Base-by-base conservation (phyloP, 768 basidiomycete species). In the Tricholoma hemisulphureum region DNA sequence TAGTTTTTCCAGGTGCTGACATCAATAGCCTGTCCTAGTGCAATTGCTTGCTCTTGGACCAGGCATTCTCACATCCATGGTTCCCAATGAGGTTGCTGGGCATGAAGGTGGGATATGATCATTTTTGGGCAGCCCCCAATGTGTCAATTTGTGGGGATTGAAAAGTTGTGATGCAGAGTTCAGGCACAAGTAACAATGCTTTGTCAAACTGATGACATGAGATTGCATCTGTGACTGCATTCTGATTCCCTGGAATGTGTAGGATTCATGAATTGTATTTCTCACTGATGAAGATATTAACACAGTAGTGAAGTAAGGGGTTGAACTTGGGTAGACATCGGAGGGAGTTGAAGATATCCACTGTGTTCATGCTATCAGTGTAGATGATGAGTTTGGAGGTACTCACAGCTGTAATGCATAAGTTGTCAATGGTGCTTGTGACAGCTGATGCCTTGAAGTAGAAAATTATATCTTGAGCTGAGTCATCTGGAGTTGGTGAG, bases 301-400 rank as follows among this genome's bases (percentile, higher is more conserved):
- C 49, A 0, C 59, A 32, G 3, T 48, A 46, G 0, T 53, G 53
- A 1, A 70, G 59, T 13, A 70, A 62, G 5, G 48, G 43, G 43
- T 73, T 73, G 58, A 50, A 43, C 16, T 18, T 4, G 2, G 57
- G 57, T 0, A 18, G 20, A 6, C 24, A 20, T 11, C 31, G 31
- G 2, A 64, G 51, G 0, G 62, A 60, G 26, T 61, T 63, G 58
- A 69, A 66, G 1, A 68, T 65, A 28, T 64, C 50, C 21, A 66
- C 60, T 0, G 65, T 63, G 53, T 72, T 72, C 2, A 39, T 28
- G 32, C 56, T 69, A 55, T 71, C 64, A 1, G 66, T 65, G 53
- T 56, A 69, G n/a, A 73, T 58, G 10, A 63, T 32, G 13, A 71
- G 21, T 6, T 16, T 28, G 18, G 18, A 8, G 21, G 6, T 2